A percentile compares a stretch with the other conserved stretches of the same genome.
These are phyloP conservation scores for Marchantia paleacea DNA, from an alignment of 225 moss, liverwort and hornwort genomes.

Conservation along the genomic window DNA sequence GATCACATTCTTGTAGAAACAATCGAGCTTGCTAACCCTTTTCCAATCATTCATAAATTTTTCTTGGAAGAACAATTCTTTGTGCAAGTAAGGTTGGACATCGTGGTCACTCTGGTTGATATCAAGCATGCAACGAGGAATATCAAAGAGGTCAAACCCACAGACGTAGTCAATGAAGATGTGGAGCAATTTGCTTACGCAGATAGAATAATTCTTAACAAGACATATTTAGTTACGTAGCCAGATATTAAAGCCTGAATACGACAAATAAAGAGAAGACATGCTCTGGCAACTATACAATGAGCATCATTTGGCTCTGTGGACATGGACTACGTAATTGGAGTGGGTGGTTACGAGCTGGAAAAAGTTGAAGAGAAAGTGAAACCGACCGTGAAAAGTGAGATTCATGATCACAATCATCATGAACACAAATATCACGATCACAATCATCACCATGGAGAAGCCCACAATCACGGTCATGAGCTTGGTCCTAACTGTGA, in stretches of 20 bases:
- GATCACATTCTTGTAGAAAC: too few species aligned
- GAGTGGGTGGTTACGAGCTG: constrained; percentile 94
- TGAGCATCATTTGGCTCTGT: constrained; percentile 71
- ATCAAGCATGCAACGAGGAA: constrained; percentile 86
- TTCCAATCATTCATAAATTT: constrained; percentile 96
- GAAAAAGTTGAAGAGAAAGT: constrained; percentile 81
- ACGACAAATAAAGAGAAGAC: constrained; percentile 79
- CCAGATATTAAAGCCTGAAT: constrained; percentile 48
- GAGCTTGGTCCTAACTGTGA: constrained; percentile 47
- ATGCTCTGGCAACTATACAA: constrained; percentile 68
- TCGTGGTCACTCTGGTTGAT: constrained; percentile 96
- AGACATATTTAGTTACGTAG: constrained; percentile 86
- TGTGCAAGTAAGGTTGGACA: constrained; percentile 70
- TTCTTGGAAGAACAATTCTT: constrained; percentile 80
- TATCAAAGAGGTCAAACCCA: constrained; percentile 94
- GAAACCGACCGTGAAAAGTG: constrained; percentile 40
- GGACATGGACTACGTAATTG: constrained; percentile 86
- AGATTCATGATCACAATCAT: constrained; percentile 36
- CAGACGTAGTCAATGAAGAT: constrained; percentile 94
- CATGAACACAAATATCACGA: constrained; percentile 42
- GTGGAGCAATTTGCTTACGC: constrained; percentile 99
- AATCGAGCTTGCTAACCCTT: constrained; percentile 93
- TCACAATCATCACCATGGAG: constrained; percentile 47
- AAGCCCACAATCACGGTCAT: constrained; percentile 41
- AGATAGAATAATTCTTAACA: constrained; percentile 94